Evolutionary conservation across 208 protist genomes (phyloP).

Genomic region (Blechomonas ayalai): DNA sequence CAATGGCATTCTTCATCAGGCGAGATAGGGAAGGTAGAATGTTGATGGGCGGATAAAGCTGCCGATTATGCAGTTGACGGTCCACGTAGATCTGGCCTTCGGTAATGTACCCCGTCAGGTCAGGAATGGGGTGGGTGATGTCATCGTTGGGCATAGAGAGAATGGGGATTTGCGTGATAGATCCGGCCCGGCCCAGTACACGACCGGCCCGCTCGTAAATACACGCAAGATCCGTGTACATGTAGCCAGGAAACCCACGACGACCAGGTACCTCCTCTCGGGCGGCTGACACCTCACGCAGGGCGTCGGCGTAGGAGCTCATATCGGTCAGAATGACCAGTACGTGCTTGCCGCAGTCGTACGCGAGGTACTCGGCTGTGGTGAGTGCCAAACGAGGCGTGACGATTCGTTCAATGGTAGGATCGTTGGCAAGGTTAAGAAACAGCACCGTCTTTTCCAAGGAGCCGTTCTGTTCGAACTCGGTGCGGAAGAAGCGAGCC

Average conservation of each 20-base stretch:
- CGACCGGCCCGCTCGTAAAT: slow-evolving; percentile 99
- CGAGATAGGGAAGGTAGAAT: slow-evolving; percentile 99
- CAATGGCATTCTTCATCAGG: slow-evolving; percentile 99
- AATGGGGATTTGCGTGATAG: slow-evolving; percentile 99
- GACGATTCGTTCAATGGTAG: slow-evolving; percentile 99
- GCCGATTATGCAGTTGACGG: slow-evolving; percentile 98
- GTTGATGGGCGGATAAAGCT: slow-evolving; percentile 99
- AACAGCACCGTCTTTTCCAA: slow-evolving; percentile 98
- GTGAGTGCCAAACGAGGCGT: slow-evolving; percentile 99
- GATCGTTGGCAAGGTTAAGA: slow-evolving; percentile 98
- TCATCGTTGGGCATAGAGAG: slow-evolving; percentile 99
- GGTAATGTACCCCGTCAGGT: slow-evolving; percentile 99
- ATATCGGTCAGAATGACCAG: slow-evolving; percentile 99
- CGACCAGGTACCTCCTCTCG: slow-evolving; percentile 99
- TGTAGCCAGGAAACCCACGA: slow-evolving; percentile 99
- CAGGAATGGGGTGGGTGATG: slow-evolving; percentile 99
- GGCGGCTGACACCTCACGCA: slow-evolving; percentile 99
- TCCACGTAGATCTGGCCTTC: slow-evolving; percentile 99
- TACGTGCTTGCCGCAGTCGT: slow-evolving; percentile 99
- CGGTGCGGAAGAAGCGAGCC: slow-evolving; percentile 99
- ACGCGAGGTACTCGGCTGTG: slow-evolving; percentile 99
- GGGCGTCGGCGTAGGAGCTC: slow-evolving; percentile 99
- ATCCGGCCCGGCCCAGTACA: slow-evolving; percentile 97
- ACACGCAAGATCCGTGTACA: slow-evolving; percentile 99
- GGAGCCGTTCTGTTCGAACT: slow-evolving; percentile 99